These are phyloP conservation scores for Volvariella volvacea DNA, from an alignment of 1,284 basidiomycete genomes.

Conservation along the genomic window DNA sequence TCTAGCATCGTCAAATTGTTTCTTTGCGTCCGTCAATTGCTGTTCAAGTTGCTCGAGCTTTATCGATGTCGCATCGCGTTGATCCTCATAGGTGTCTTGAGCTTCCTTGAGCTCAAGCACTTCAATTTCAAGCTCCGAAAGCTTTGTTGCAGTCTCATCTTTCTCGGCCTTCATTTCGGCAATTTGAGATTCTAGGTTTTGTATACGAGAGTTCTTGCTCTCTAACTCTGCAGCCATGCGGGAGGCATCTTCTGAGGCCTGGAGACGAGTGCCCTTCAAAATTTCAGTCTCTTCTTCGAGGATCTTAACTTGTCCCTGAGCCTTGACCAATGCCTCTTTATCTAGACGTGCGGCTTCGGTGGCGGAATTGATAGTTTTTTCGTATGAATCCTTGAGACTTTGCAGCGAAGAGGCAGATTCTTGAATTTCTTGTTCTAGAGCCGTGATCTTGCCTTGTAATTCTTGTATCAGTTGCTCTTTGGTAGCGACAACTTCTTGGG, in stretches of 20 bases:
- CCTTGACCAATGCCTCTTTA: conserved; percentile 56
- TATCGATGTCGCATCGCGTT: conserved; percentile 37
- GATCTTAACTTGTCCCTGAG: conserved; percentile 53
- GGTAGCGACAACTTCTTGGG: conserved; percentile 30
- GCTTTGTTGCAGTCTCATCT: conserved; percentile 67
- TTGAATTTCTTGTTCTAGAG: conserved; percentile 43
- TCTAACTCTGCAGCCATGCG: conserved; percentile 16
- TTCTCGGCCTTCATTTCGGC: conserved; percentile 53
- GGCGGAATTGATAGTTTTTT: conserved; percentile 20
- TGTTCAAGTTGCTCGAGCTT: conserved; percentile 47
- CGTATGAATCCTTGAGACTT: conserved; percentile 38
- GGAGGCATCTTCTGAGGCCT: conserved; percentile 39
- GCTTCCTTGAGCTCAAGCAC: conserved; percentile 71
- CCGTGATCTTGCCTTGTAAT: conserved; percentile 45
- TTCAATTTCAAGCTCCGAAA: conserved; percentile 76
- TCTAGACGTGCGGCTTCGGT: conserved; percentile 48
- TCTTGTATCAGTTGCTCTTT: conserved; percentile 40
- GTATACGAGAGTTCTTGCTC: conserved; percentile 1
- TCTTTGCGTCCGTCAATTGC: conserved; percentile 42
- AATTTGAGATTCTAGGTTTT: conserved; percentile 20
- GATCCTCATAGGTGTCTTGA: conserved; percentile 60
- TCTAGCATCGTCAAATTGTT: conserved; percentile 36
- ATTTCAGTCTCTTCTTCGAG: conserved; percentile 47
- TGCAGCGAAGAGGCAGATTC: conserved; percentile 50
- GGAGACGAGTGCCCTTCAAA: conserved; percentile 43